Evolutionary conservation across 179 eudicot genomes (phyloP).

Genomic region (Nepenthes alata): DNA sequence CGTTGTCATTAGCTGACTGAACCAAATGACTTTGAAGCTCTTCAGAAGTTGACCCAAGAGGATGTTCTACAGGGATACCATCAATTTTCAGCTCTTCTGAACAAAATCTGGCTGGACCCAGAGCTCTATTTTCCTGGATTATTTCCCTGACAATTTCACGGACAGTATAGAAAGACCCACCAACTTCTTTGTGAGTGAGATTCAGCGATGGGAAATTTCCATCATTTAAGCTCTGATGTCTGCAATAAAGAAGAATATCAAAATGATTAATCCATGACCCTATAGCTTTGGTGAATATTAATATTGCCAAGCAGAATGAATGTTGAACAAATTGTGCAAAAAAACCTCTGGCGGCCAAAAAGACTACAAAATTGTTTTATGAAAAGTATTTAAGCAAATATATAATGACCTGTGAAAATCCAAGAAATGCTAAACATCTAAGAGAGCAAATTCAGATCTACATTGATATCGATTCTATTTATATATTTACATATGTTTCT

Average conservation of each 20-base stretch:
- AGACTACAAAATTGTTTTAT: too few relatives aligned
- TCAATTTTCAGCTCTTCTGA: conserved; percentile 22
- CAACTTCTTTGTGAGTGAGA: conserved; percentile 89
- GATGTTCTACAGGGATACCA: conserved; percentile 21
- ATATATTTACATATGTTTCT: too few relatives aligned
- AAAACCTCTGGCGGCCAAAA: too few relatives aligned
- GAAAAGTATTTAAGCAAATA: too few relatives aligned
- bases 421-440: too few relatives aligned
- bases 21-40: conserved; percentile 26
- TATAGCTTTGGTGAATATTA: background rate
- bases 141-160: conserved; percentile 79
- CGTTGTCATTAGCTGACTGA: conserved; percentile 15
- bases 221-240: conserved; percentile 61
- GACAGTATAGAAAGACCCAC: conserved; percentile 87
- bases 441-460: too few relatives aligned
- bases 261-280: background rate
- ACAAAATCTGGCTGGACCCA: conserved; percentile 29
- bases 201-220: conserved; percentile 80
- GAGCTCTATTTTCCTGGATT: conserved; percentile 80
- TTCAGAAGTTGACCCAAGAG: conserved; percentile 35
- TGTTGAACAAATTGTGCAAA: too few relatives aligned
- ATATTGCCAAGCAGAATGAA: background rate
- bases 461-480: too few relatives aligned
- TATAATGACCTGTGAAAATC: too few relatives aligned
- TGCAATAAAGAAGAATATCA: conserved; percentile 11